These are phyloP conservation scores for Candida pseudofarinosa DNA, from an alignment of 805 yeast genomes.

Conservation along the genomic window DNA sequence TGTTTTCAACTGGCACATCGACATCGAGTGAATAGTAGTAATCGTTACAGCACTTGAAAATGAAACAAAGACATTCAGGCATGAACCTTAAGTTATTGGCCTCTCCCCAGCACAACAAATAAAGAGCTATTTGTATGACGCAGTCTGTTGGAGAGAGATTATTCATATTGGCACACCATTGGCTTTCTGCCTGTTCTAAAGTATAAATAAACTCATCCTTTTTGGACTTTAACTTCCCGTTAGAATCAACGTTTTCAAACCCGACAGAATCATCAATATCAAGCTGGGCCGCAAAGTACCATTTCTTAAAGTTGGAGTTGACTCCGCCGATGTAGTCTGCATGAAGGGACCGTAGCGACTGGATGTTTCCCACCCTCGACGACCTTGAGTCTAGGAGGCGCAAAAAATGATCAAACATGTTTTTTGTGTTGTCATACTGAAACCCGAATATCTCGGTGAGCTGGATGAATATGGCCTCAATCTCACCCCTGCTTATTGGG, in stretches of 20 bases:
- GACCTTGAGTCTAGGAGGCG: conserved; percentile 64
- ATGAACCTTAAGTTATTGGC: conserved; percentile 80
- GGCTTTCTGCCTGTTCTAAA: conserved; percentile 42
- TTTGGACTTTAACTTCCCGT: conserved; percentile 17
- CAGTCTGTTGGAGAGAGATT: conserved; percentile 49
- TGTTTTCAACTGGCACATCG: conserved; percentile 24
- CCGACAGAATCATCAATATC: conserved; percentile 54
- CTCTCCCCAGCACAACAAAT: conserved; percentile 83
- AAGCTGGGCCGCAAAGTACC: conserved; percentile 74
- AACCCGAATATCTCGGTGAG: conserved; percentile 60
- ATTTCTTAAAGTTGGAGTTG: conserved; percentile 63
- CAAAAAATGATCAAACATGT: conserved; percentile 65
- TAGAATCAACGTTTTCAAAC: conserved; percentile 21
- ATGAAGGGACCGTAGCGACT: conserved; percentile 59
- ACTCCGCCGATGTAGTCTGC: conserved; percentile 74
- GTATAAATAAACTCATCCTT: conserved; percentile 12
- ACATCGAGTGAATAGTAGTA: conserved; percentile 48
- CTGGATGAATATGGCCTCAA: conserved; percentile 52
- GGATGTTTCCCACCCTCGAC: conserved; percentile 53
- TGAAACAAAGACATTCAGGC: conserved; percentile 86
- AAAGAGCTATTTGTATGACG: conserved; percentile 62
- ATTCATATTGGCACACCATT: conserved; percentile 52
- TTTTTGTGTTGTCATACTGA: conserved; percentile 60
- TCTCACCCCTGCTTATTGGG: conserved; percentile 51
- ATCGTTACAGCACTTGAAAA: conserved; percentile 77